These are phyloP conservation scores for Puccinellia tenuiflora DNA, from an alignment of 176 grass and related monocot genomes.

Conservation along the genomic window DNA sequence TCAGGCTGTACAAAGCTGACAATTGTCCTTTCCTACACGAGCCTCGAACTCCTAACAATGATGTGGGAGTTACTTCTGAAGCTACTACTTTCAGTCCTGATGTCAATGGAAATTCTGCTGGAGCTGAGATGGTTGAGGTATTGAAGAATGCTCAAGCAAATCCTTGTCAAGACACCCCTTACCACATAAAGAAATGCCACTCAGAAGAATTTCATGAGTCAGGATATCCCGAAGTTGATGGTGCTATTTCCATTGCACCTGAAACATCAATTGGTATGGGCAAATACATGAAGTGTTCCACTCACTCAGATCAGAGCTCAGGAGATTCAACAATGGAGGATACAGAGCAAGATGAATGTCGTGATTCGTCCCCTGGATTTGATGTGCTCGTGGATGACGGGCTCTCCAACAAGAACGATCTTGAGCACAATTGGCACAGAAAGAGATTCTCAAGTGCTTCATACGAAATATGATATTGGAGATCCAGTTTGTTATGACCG, in stretches of 20 bases:
- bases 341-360: conserved; percentile 8
- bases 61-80: conserved; percentile 12
- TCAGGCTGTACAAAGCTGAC: conserved; percentile 41
- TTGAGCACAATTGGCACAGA: conserved; percentile 16
- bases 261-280: neutral
- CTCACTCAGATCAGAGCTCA: conserved; percentile 18
- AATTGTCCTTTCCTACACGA: conserved; percentile 39
- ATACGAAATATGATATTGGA: conserved; percentile 11
- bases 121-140: conserved; percentile 19
- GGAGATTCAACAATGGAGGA: conserved; percentile 28
- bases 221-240: neutral
- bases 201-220: conserved; percentile 8
- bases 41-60: neutral
- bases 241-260: neutral
- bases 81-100: conserved; percentile 1
- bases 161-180: conserved; percentile 17
- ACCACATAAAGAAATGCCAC: neutral
- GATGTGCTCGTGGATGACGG: conserved; percentile 45
- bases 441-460: conserved; percentile 10
- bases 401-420: conserved; percentile 2
- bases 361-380: conserved; percentile 52
- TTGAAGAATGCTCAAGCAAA: neutral
- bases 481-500: conserved; percentile 12
- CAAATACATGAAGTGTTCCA: conserved; percentile 1
- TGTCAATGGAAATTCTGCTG: conserved; percentile 11